These are phyloP conservation scores for Schizosaccharomyces octosporus DNA, from an alignment of 805 yeast species.

Conservation along the genomic window DNA sequence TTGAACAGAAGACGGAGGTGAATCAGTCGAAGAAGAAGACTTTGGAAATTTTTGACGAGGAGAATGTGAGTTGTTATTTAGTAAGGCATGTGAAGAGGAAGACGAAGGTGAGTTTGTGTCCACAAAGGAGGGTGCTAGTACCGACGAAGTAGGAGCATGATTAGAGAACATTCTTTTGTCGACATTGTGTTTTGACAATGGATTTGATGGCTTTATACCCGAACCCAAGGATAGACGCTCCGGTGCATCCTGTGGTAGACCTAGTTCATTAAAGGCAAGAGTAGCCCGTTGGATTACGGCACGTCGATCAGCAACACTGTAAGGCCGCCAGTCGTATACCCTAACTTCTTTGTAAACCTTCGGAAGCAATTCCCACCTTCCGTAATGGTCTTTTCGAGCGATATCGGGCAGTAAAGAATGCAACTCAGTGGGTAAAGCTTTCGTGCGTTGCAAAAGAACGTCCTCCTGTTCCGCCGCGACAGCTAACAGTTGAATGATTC, in stretches of 20 bases:
- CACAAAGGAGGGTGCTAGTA: not conserved
- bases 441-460: not conserved
- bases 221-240: not conserved
- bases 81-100: not conserved
- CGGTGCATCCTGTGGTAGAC: not conserved
- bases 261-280: not conserved
- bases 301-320: not conserved
- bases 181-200: not conserved
- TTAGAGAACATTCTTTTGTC: not conserved
- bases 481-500: not conserved
- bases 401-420: not conserved
- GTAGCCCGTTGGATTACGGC: not conserved
- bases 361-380: not conserved
- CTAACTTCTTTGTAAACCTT: not conserved
- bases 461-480: not conserved
- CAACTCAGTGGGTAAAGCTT: not conserved
- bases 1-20: not conserved
- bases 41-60: not conserved
- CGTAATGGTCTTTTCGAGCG: not conserved
- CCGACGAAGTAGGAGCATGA: not conserved
- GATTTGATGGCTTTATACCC: not conserved
- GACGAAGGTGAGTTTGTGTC: not conserved
- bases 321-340: not conserved
- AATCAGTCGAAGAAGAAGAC: not conserved
- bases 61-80: not conserved